These are phyloP conservation scores for Zanthoxylum bungeanum DNA, from an alignment of 345 rosid genomes.

Conservation along the genomic window DNA sequence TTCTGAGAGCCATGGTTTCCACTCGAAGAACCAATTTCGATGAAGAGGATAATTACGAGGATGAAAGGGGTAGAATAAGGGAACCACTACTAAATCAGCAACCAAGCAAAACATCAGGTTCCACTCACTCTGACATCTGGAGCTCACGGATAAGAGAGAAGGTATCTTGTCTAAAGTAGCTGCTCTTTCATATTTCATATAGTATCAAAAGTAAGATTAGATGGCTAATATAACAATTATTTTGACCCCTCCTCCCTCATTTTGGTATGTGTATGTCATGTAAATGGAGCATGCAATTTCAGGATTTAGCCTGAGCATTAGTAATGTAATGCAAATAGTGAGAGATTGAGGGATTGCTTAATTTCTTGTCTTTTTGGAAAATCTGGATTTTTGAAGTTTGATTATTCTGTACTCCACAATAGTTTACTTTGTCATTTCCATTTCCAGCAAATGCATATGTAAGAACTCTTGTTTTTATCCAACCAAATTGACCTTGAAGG, in stretches of 20 bases:
- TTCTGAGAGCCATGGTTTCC: conserved; percentile 73
- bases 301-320: neutral
- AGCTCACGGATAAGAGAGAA: conserved; percentile 77
- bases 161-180: conserved; percentile 50
- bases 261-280: neutral
- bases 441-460: too few relatives aligned
- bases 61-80: conserved; percentile 49
- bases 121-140: conserved; percentile 56
- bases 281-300: neutral
- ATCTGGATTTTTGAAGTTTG: too few relatives aligned
- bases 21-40: conserved; percentile 39
- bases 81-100: conserved; percentile 75
- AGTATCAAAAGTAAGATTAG: neutral
- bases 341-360: neutral
- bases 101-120: too few relatives aligned
- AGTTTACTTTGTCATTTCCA: too few relatives aligned
- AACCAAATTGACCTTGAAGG: too few relatives aligned
- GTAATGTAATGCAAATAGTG: neutral
- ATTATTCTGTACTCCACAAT: too few relatives aligned
- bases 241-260: neutral
- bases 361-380: too few relatives aligned
- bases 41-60: conserved; percentile 62
- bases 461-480: too few relatives aligned
- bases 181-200: neutral
- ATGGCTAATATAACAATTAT: neutral